Evolutionary conservation across 805 yeast genomes (phyloP), one percentile per base, ranked within the genome.

Genomic region (Metschnikowia continentalis): DNA sequence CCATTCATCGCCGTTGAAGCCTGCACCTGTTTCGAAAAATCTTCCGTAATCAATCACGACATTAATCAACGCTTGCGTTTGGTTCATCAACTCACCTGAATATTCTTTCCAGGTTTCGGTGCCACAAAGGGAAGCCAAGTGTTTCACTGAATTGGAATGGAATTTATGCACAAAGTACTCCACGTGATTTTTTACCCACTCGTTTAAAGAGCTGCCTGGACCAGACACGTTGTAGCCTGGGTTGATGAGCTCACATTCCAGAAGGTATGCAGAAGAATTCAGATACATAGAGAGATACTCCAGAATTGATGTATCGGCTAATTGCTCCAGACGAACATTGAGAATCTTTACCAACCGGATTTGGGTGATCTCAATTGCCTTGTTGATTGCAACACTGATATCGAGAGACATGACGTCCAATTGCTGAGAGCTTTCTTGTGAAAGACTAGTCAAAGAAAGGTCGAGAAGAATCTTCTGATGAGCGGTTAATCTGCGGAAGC

Each of bases 381-480:
- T 80, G 52, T 80, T 79, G 13, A 90, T 82, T 2, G 89, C 79
- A 7, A 71, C 68, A 1, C 88, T 78, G 17, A 88, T 81, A 60
- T 88, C 96, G 42, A 89, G 64, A 14, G 82, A 77, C 68, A 84
- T 77, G 6, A 85, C 77, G 53, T 74, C 75, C 11, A 68, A 50
- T 8, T 49, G 32, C 6, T 58, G 53, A 7, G 65, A 50, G n/a
- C 45, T 33, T 2, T 60, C 45, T 7, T 65, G 54, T 0, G 74
- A 66, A 10, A 68, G 55, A 6, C 67, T 53, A 44, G 66, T 75
- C 40, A 61, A 76, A 0, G 95, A 83, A 48, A 87, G 63, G 56
- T 89, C 94, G 13, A 94, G 73, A 30, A 92, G 66, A 4, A 88
- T 59, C 64, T 90, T 90, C 62, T 90, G 96, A 52, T 90, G 96